Base-by-base conservation (phyloP, 352 stramenopile species). In the Elongisporangium anandrum region DNA sequence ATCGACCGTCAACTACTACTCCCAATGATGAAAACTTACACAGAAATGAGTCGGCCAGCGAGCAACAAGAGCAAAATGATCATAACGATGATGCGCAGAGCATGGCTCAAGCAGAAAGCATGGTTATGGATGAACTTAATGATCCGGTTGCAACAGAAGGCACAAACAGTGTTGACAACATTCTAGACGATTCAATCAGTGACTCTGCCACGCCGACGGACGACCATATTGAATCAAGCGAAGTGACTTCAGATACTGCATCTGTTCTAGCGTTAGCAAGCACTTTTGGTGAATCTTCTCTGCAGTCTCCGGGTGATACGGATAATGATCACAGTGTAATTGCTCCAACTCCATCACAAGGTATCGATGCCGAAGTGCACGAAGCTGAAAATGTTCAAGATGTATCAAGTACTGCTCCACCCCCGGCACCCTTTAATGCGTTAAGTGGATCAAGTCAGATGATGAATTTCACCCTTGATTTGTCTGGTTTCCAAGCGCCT, bases 241-340 rank as follows among this genome's bases (percentile, higher is more conserved):
- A 73, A 21, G 49, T 54, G 4, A 60, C 65, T 21, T 77, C 72
- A 3, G 85, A 94, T 39, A 77, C 87, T 15, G 87, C 83, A 48
- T 94, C 85, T 20, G 85, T 96, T 22, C 72, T 85, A 56, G 87
- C 85, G n/a, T 70, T 96, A 56, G 79, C 87, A 5, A 96, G 87
- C 55, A 92, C 85, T 20, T 72, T 96, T 48, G 84, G 81, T 13
- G 83, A 94, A 61, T 92, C 79, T 9, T 94, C 85, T 2, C 64
- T 96, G 45, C 76, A 81, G 2, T 94, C 87, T 23, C 87, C 85
- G 22, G 68, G 77, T 29, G 79, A 79, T 55, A 79, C 68, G 38
- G 77, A 87, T 56, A 67, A 60, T 1, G 77, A 93, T 39, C 68
- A 77, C n/a, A 64, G 78, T 48, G 66, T 59, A 19, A 69, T 81